A percentile compares a stretch with the other conserved stretches of the same genome.
Evolutionary conservation across 2,329 filamentous ascomycete genomes (phyloP).

Genomic region (Curvularia hawaiiensis): DNA sequence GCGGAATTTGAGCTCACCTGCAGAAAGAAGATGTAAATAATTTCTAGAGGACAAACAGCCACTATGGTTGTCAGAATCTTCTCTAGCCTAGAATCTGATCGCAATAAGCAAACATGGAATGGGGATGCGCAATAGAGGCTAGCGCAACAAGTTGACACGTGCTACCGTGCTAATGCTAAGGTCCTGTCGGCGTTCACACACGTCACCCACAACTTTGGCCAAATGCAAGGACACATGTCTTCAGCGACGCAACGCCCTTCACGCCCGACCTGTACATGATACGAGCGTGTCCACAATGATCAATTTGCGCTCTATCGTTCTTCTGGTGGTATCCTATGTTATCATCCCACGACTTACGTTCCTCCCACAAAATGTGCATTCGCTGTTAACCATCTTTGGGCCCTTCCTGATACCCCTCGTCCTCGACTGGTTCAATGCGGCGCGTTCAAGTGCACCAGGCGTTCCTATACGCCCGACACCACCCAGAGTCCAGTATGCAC

Average conservation of each 20-base stretch:
- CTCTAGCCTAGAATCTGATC: background rate
- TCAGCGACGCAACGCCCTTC: constrained; percentile 6
- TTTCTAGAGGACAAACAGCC: no score
- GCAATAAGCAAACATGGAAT: background rate
- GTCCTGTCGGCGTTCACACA: constrained; percentile 14
- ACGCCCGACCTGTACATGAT: constrained; percentile 13
- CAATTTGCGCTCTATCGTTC: constrained; percentile 39
- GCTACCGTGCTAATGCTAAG: constrained; percentile 17
- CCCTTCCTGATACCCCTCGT: constrained; percentile 72
- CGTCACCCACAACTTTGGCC: constrained; percentile 15
- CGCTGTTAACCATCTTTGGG: constrained; percentile 62
- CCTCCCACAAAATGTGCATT: constrained; percentile 40
- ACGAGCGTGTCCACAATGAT: constrained; percentile 33
- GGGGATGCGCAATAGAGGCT: background rate
- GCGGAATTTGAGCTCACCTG: no score
- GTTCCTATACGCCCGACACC: constrained; percentile 63
- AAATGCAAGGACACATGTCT: constrained; percentile 18
- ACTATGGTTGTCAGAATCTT: background rate
- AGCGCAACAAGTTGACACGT: constrained; percentile 14
- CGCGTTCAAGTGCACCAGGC: constrained; percentile 49
- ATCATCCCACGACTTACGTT: constrained; percentile 47
- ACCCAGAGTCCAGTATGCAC: constrained; percentile 58
- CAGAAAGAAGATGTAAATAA: no score
- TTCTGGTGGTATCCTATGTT: constrained; percentile 42
- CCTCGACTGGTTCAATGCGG: constrained; percentile 67